Base-by-base conservation (phyloP, 306 rosid species). In the Cucumis hystrix region DNA sequence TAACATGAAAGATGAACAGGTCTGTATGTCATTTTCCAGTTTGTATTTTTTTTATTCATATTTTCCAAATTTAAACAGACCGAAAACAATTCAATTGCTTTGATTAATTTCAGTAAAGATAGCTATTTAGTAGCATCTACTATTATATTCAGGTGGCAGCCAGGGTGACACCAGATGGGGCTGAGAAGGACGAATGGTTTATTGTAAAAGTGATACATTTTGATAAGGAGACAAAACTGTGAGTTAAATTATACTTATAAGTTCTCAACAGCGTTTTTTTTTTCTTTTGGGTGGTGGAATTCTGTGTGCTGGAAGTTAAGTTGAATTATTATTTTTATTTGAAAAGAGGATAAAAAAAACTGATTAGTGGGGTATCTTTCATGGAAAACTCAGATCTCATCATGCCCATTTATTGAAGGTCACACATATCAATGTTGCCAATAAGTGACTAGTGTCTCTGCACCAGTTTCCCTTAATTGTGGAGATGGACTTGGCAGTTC, bases 121-220 rank as follows among this genome's bases (percentile, higher is more conserved):
- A 47, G 77, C 61, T 73, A 70, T 81, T 70, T 73, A 49, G 64
- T 80, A 45, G 35, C 47, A 41, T 78, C 54, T 79, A 57, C 79
- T 83, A 12, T 87, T 73, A 57, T 80, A 58, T 76, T 68, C 83
- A 96, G 99, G 99, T 96, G 63, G 98, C 99, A 71, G 99, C 97
- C 17, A 91, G 92, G 87, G 99, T 96, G 80, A 91, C 89, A 18
- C 85, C 89, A 75, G 89, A 89, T 68, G 96, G 91, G 83, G 90
- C 92, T 79, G 99, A 92, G 33, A 91, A 91, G 87, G 96, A 92
- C 6, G 99, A 96, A 85, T 96, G 98, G 98, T 81, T 96, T 82
- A 91, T 96, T 68, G 98, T 96, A 7, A 96, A 96, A 89, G 98
- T 96, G 85, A 87, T 89, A 65, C 96, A 91, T 85, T 96, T 96